Percentiles rank a stretch among this genome's conserved stretches.
Evolutionary conservation across 2,329 filamentous ascomycete genomes (phyloP).

Genomic region (Clonostachys chloroleuca): DNA sequence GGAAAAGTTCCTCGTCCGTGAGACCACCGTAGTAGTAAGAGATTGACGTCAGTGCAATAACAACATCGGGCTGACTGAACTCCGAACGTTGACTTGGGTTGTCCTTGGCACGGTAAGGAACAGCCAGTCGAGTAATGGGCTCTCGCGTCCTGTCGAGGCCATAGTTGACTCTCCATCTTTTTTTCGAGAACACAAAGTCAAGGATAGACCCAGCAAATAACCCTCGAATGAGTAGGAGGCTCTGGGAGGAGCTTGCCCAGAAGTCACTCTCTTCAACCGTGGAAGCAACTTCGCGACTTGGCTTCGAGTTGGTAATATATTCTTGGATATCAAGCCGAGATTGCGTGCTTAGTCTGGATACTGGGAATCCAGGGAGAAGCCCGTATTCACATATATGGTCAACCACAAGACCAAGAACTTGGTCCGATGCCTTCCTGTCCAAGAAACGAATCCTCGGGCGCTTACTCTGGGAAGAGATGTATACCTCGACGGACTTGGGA

Average conservation of each 20-base stretch:
- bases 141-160: conserved; percentile 48
- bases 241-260: neutral
- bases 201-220: conserved; percentile 58
- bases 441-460: conserved; percentile 57
- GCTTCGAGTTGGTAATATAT: neutral
- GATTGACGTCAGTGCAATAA: conserved; percentile 60
- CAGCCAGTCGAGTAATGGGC: conserved; percentile 45
- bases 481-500: conserved; percentile 40
- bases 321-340: neutral
- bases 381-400: conserved; percentile 29
- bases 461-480: conserved; percentile 21
- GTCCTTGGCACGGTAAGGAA: conserved; percentile 65
- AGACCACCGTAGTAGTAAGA: conserved; percentile 64
- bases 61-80: conserved; percentile 64
- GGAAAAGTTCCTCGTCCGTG: conserved; percentile 37
- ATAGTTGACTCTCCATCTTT: conserved; percentile 65
- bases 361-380: neutral
- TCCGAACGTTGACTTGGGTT: conserved; percentile 58
- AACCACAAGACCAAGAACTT: conserved; percentile 17
- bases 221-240: conserved; percentile 52
- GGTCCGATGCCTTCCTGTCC: conserved; percentile 33
- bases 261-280: neutral
- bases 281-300: neutral
- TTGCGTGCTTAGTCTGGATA: neutral
- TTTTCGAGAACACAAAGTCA: conserved; percentile 47